Percentiles rank a stretch among this genome's conserved stretches.
phyloP scores from a whole-genome alignment of 1,284 basidiomycete species.

The Moesziomyces globuligerus region DNA sequence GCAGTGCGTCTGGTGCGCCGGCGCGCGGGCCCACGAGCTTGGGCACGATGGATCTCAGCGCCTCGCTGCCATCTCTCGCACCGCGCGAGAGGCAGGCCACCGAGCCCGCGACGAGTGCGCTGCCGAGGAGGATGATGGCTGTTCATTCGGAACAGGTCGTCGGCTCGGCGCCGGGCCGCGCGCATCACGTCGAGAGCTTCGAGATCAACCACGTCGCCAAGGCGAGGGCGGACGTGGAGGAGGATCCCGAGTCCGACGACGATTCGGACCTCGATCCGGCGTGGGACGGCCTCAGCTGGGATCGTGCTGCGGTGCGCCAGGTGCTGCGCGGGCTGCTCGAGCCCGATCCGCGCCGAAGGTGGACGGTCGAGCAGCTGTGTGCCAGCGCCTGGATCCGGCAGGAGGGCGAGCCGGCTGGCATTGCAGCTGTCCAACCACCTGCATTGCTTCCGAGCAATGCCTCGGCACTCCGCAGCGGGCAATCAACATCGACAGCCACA shows the following conservation, averaged over 20 bases:
- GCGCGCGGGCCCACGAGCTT: conserved; percentile 7
- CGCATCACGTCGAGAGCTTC: conserved; percentile 33
- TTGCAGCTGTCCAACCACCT: conserved; percentile 1
- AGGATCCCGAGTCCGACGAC: conserved; percentile 55
- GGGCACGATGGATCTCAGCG: conserved; percentile 40
- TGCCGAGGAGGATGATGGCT: conserved; percentile 8
- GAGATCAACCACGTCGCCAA: conserved; percentile 53
- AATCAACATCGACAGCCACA: conserved; percentile 2
- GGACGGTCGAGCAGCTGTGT: conserved; percentile 51
- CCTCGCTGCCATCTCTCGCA: conserved; percentile 43
- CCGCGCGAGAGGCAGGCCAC: conserved; percentile 26
- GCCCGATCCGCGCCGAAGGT: conserved; percentile 55
- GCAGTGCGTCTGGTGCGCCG: conserved; percentile 13
- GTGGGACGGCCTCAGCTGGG: conserved; percentile 53
- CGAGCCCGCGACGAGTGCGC: conserved; percentile 9
- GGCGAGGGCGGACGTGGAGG: conserved; percentile 44
- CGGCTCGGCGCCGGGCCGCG: conserved; percentile 46
- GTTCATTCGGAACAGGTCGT: conserved; percentile 45
- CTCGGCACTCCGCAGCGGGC: background rate
- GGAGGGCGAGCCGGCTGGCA: conserved; percentile 4
- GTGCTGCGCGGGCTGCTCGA: conserved; percentile 53
- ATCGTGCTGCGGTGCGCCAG: conserved; percentile 52
- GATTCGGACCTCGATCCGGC: conserved; percentile 41
- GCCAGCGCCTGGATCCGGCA: conserved; percentile 39
- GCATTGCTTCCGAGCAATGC: background rate